Evolutionary conservation across 2,329 filamentous ascomycete species (phyloP), one percentile per base, ranked within the genome.

Genomic region (Ascomycota sp.): DNA sequence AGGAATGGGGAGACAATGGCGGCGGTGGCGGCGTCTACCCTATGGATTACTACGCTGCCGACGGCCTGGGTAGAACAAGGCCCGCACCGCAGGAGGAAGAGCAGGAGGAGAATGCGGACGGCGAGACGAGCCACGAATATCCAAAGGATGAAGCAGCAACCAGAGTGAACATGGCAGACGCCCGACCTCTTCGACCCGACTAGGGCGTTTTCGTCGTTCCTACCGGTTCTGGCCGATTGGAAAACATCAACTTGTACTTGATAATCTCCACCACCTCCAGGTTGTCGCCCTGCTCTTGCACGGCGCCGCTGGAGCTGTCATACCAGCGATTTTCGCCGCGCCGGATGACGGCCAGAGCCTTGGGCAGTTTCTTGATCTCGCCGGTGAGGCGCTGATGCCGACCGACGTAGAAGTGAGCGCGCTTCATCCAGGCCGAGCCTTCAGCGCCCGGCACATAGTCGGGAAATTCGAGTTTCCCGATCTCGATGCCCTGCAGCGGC

Each of bases 31-130:
- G 70, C 2, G 64, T 82, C 10, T 98, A 98, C 55, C 86, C 85
- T 0, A 98, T 98, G 89, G 85, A 98, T 51, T 98, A 92, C 47
- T 98, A 98, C 54, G 85, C 75, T 1, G 86, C 77, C 48, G 81
- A 94, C 27, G 89, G 89, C 0, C 47, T 98, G 32, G 89, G 86
- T 2, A 70, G 89, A 48, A 85, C 78, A 21, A 83, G 63, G 45
- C 53, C 60, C 5, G 35, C 46, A 8, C 34, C 46, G 9, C 45
- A 48, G 23, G 44, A 38, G 10, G 38, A 35, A 5, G 20, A 22
- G 17, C 11, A 25, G 8, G 15, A 6, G 6, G 23, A 19, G 19
- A 13, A 17, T 17, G 15, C 15, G 15, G 15, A 17, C 15, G 15
- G 15, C 15, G 15, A 17, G 15, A 17, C 15, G 15, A 17, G 15